These are phyloP conservation scores for Boletus subparvulus DNA, from an alignment of 768 basidiomycete genomes.

Conservation along the genomic window DNA sequence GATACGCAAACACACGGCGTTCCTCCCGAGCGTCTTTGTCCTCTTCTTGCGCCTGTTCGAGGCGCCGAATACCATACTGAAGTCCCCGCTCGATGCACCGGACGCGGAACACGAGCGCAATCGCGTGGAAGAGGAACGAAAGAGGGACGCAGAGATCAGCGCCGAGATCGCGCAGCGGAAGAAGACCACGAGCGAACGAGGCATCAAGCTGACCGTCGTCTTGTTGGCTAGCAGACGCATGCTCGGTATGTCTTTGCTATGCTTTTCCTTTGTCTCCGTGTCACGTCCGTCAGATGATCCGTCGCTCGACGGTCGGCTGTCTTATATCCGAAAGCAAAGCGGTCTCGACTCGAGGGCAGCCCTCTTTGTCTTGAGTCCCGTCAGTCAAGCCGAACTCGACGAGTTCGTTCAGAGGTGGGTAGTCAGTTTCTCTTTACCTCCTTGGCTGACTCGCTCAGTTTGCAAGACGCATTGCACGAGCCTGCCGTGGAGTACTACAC, in stretches of 20 bases:
- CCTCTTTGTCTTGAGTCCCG: constrained; percentile 92
- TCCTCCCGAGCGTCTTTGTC: constrained; percentile 91
- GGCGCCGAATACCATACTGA: constrained; percentile 42
- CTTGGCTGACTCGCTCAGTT: constrained; percentile 39
- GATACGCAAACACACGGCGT: constrained; percentile 92
- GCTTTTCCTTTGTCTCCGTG: background rate
- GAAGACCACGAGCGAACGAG: constrained; percentile 75
- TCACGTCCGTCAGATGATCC: constrained; percentile 65
- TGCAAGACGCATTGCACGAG: constrained; percentile 87
- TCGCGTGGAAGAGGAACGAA: constrained; percentile 65
- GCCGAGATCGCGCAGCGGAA: constrained; percentile 79
- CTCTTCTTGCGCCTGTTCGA: constrained; percentile 87
- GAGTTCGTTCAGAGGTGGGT: constrained; percentile 84
- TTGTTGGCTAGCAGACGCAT: constrained; percentile 85
- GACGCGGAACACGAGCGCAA: constrained; percentile 56
- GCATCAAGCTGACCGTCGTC: constrained; percentile 93
- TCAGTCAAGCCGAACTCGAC: constrained; percentile 76
- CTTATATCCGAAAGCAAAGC: constrained; percentile 83
- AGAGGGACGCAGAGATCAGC: constrained; percentile 72
- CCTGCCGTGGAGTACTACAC: constrained; percentile 93
- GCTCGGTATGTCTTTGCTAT: constrained; percentile 58
- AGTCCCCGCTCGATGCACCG: constrained; percentile 54
- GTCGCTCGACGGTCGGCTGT: constrained; percentile 76
- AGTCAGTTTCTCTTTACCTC: background rate
- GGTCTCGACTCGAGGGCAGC: constrained; percentile 90